Conservation (phyloP, 1,284 basidiomycete genomes). For the Austroboletus niveus region DNA sequence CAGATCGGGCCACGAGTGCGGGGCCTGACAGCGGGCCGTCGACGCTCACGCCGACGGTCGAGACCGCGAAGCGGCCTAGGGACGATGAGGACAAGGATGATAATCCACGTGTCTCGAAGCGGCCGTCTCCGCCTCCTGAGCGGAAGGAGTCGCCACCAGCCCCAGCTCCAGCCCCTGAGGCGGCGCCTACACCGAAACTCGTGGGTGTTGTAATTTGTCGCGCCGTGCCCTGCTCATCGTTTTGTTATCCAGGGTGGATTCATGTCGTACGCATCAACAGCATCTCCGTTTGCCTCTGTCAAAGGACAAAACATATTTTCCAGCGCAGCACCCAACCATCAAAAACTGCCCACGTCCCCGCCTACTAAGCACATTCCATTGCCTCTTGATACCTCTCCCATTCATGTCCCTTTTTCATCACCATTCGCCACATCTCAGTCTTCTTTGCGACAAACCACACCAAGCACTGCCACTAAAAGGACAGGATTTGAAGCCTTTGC, state of each 20-base stretch:
- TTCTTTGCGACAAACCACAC: slow-evolving; percentile 21
- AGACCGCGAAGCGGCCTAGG: slow-evolving; percentile 32
- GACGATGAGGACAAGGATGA: slow-evolving; percentile 35
- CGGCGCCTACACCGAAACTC: slow-evolving; percentile 42
- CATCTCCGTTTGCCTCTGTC: slow-evolving; percentile 66
- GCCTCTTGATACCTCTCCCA: slow-evolving; percentile 23
- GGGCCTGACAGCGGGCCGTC: slow-evolving; percentile 26
- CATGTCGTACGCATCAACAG: slow-evolving; percentile 69
- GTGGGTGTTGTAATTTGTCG: slow-evolving; percentile 36
- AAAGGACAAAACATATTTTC: slow-evolving; percentile 65
- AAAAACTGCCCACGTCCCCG: slow-evolving; percentile 16
- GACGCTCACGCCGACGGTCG: slow-evolving; percentile 9
- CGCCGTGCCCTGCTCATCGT: slow-evolving; percentile 1
- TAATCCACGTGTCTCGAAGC: slow-evolving; percentile 53
- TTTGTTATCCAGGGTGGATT: slow-evolving; percentile 52
- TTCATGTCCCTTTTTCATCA: slow-evolving; percentile 19
- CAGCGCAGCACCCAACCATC: slow-evolving; percentile 36
- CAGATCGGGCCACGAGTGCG: slow-evolving; percentile 42
- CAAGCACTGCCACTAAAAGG: slow-evolving; percentile 43
- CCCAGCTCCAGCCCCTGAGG: slow-evolving; percentile 14
- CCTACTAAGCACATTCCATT: slow-evolving; percentile 13
- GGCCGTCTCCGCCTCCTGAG: slow-evolving; percentile 68
- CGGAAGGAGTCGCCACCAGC: slow-evolving; percentile 29
- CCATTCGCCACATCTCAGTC: slow-evolving; percentile 27
- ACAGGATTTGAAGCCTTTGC: slow-evolving; percentile 66